These are phyloP conservation scores for Acacia acuminata DNA, from an alignment of 306 rosid species.

Conservation along the genomic window DNA sequence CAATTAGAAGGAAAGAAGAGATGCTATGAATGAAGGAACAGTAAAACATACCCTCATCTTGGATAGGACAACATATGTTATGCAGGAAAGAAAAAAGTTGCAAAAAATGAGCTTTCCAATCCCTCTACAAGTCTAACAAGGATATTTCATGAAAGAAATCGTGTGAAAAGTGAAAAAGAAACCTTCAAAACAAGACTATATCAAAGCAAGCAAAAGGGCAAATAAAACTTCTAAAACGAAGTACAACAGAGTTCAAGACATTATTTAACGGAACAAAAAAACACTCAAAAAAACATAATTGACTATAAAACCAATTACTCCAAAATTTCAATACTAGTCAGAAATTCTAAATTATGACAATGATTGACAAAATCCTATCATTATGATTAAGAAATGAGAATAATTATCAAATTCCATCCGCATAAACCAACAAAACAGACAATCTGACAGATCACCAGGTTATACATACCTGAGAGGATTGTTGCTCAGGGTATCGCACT, in stretches of 20 bases:
- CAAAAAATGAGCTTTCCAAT: not conserved
- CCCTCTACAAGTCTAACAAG: not conserved
- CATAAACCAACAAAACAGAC: not conserved
- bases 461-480: constrained; percentile 66
- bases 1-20: not conserved
- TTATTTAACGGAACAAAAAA: not conserved
- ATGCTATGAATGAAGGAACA: not conserved
- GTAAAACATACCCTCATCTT: not conserved
- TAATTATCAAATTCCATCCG: constrained; percentile 10
- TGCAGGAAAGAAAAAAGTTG: not conserved
- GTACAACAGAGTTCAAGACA: not conserved
- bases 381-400: not conserved
- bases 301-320: not conserved
- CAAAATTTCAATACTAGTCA: not conserved
- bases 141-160: not conserved
- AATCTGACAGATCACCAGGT: constrained; percentile 27
- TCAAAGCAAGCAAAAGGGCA: not conserved
- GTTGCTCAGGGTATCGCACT: constrained; percentile 50
- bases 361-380: not conserved
- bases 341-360: not conserved
- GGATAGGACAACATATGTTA: not conserved
- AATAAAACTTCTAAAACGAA: not conserved
- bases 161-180: not conserved
- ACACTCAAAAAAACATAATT: not conserved
- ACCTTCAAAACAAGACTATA: not conserved